phyloP scores from a whole-genome alignment of 805 yeast genomes.

The Barnettozyma salicaria region DNA sequence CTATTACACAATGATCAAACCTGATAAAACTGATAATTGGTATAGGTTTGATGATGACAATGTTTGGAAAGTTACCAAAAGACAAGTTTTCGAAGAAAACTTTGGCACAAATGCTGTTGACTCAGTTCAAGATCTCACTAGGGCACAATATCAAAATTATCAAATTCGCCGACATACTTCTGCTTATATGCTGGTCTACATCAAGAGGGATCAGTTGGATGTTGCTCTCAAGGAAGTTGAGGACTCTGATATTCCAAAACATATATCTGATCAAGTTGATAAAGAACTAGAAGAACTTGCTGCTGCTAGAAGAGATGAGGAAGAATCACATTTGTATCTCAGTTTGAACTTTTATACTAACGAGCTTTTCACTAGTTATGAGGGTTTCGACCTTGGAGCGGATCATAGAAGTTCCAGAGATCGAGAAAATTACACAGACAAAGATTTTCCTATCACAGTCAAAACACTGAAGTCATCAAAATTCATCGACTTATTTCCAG shows the following conservation, averaged over 20 bases:
- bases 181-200: slow-evolving; percentile 95
- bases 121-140: slow-evolving; percentile 44
- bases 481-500: slow-evolving; percentile 43
- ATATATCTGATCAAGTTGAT: slow-evolving; percentile 60
- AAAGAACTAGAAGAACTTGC: slow-evolving; percentile 56
- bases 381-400: slow-evolving; percentile 74
- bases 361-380: slow-evolving; percentile 48
- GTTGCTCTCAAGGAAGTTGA: slow-evolving; percentile 53
- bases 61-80: slow-evolving; percentile 79
- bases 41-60: slow-evolving; percentile 91
- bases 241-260: slow-evolving; percentile 56
- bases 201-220: slow-evolving; percentile 54
- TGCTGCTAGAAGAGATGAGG: slow-evolving; percentile 48
- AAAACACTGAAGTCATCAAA: slow-evolving; percentile 53
- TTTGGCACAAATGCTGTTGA: slow-evolving; percentile 71
- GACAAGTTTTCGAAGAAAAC: slow-evolving; percentile 86
- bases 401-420: slow-evolving; percentile 43
- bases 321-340: slow-evolving; percentile 64
- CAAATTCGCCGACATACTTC: slow-evolving; percentile 77
- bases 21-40: slow-evolving; percentile 68
- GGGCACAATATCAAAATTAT: slow-evolving; percentile 58
- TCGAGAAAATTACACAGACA: slow-evolving; percentile 31
- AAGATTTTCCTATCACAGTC: slow-evolving; percentile 35
- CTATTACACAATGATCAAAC: slow-evolving; percentile 90
- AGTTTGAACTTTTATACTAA: slow-evolving; percentile 52